Percentiles rank a stretch among this genome's conserved stretches.
These are phyloP conservation scores for Arbutus unedo DNA, from an alignment of 148 eudicot genomes.

Conservation along the genomic window DNA sequence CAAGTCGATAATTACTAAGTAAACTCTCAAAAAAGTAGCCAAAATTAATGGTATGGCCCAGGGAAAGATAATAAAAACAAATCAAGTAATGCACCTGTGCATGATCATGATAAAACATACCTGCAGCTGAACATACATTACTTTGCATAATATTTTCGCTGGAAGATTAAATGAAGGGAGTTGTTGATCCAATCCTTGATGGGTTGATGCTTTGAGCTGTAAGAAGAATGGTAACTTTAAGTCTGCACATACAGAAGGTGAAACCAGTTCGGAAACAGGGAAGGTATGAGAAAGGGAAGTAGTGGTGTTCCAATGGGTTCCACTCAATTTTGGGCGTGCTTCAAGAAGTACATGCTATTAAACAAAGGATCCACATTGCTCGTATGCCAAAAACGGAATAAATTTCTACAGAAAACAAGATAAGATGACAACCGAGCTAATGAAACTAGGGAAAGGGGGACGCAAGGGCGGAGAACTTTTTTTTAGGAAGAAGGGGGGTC, in stretches of 20 bases:
- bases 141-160: constrained; percentile 87
- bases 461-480: too few relatives aligned
- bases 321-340: background rate
- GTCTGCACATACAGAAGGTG: background rate
- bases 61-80: background rate
- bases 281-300: constrained; percentile 4
- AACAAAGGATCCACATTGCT: background rate
- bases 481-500: too few relatives aligned
- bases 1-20: constrained; percentile 15
- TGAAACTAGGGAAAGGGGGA: background rate
- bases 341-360: background rate
- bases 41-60: background rate
- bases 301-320: background rate
- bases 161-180: constrained; percentile 87
- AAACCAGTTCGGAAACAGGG: constrained; percentile 7
- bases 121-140: constrained; percentile 65
- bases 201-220: constrained; percentile 92
- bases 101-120: constrained; percentile 36
- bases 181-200: constrained; percentile 71
- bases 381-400: background rate
- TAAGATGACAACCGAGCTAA: background rate
- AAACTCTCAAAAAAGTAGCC: background rate
- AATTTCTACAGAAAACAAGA: background rate
- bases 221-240: constrained; percentile 13
- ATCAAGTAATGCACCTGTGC: background rate